These are phyloP conservation scores for Sporothrix sp. DNA, from an alignment of 2,329 filamentous ascomycete species.

Conservation along the genomic window DNA sequence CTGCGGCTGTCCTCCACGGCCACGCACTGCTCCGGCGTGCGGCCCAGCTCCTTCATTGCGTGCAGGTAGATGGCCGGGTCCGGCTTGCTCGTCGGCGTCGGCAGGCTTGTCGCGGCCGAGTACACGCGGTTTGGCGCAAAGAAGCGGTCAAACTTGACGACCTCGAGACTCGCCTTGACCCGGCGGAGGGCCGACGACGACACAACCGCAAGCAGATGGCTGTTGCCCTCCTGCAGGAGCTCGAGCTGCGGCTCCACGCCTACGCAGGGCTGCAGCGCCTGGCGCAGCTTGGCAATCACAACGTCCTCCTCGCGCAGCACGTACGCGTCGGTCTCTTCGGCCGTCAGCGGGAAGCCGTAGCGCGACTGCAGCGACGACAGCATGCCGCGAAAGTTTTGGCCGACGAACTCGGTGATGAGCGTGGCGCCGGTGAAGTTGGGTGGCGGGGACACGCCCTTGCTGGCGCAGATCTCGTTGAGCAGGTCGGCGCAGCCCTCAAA, in stretches of 20 bases:
- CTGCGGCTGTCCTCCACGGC: slow-evolving; percentile 86
- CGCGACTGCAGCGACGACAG: slow-evolving; percentile 65
- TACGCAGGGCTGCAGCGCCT: slow-evolving; percentile 55
- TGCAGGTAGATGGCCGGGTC: slow-evolving; percentile 81
- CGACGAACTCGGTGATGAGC: slow-evolving; percentile 80
- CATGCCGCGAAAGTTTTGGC: slow-evolving; percentile 93
- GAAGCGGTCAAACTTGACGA: slow-evolving; percentile 70
- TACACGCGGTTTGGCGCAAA: slow-evolving; percentile 67
- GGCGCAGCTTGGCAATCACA: slow-evolving; percentile 70
- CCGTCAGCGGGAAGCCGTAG: slow-evolving; percentile 59
- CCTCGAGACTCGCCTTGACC: slow-evolving; percentile 67
- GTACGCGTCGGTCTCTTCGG: slow-evolving; percentile 62
- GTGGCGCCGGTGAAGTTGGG: slow-evolving; percentile 60
- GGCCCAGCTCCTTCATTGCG: slow-evolving; percentile 64
- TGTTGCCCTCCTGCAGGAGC: slow-evolving; percentile 47
- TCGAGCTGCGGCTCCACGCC: slow-evolving; percentile 61
- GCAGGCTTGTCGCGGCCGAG: slow-evolving; percentile 70
- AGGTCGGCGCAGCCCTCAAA: slow-evolving; percentile 87
- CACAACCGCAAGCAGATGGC: slow-evolving; percentile 71
- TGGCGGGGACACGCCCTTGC: slow-evolving; percentile 47
- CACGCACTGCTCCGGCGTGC: slow-evolving; percentile 60
- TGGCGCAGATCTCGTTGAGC: slow-evolving; percentile 73
- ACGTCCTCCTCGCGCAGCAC: slow-evolving; percentile 70
- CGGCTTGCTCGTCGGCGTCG: slow-evolving; percentile 77
- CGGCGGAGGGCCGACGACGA: slow-evolving; percentile 70